These are phyloP conservation scores for Zygnema circumcarinatum DNA, from an alignment of 139 green algal genomes.

Conservation along the genomic window DNA sequence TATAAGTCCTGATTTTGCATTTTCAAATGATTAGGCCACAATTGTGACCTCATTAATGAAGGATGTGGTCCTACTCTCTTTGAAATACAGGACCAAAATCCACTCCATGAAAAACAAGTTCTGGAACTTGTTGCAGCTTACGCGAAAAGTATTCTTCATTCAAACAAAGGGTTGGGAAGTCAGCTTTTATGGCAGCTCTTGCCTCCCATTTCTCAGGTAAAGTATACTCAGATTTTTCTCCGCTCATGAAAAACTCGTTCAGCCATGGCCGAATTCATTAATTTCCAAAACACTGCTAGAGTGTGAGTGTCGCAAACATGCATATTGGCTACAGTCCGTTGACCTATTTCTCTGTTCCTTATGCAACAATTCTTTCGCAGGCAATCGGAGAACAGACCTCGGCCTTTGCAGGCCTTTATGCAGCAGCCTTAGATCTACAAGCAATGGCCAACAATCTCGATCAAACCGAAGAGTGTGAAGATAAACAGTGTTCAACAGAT, in stretches of 20 bases:
- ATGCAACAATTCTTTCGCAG: not conserved
- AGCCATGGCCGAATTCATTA: too few species aligned
- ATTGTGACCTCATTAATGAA: too few species aligned
- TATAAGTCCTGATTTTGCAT: too few species aligned
- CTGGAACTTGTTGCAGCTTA: not conserved
- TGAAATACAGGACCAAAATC: not conserved
- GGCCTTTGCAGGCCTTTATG: not conserved
- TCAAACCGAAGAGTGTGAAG: not conserved
- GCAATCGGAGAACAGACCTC: not conserved
- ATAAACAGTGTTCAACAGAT: not conserved
- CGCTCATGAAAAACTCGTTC: too few species aligned
- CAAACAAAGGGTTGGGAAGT: not conserved
- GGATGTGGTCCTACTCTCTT: too few species aligned
- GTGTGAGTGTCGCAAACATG: too few species aligned
- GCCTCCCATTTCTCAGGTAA: not conserved
- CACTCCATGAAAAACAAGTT: not conserved
- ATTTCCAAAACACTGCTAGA: too few species aligned
- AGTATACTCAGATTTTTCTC: too few species aligned
- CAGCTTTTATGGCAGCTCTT: not conserved
- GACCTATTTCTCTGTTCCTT: too few species aligned
- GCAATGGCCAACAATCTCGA: not conserved
- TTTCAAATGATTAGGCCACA: too few species aligned
- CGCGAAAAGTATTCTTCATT: not conserved
- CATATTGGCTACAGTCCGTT: too few species aligned
- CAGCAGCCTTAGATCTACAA: not conserved